phyloP scores from a whole-genome alignment of 306 rosid genomes.

The Lathyrus sativus region DNA sequence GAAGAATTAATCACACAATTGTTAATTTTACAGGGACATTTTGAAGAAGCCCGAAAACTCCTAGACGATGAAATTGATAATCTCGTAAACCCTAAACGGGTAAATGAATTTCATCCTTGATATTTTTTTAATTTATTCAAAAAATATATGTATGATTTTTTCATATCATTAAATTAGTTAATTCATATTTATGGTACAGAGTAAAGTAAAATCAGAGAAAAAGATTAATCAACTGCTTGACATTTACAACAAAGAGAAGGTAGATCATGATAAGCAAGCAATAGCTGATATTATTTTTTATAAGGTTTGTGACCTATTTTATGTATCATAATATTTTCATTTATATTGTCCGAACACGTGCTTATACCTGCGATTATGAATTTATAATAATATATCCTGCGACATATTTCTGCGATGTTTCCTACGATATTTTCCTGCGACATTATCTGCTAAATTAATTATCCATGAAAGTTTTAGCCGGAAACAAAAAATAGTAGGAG shows the following conservation, averaged over 20 bases:
- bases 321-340: background rate
- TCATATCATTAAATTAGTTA: background rate
- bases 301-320: slow-evolving; percentile 32
- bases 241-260: background rate
- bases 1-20: no score
- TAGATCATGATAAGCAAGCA: rapidly evolving
- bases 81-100: no score
- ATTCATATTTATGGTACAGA: background rate
- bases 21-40: slow-evolving; percentile 1
- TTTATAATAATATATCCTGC: no score
- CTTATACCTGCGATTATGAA: no score
- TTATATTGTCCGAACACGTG: no score
- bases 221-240: background rate
- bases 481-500: no score
- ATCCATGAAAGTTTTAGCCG: no score
- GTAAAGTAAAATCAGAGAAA: background rate
- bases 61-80: background rate
- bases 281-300: slow-evolving; percentile 4
- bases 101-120: no score
- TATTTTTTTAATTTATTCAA: no score
- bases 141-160: background rate
- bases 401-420: no score
- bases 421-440: no score
- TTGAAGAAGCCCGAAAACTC: background rate
- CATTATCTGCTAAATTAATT: no score